Percentiles rank a stretch among this genome's conserved stretches.
phyloP scores from a whole-genome alignment of 2,329 filamentous ascomycete genomes.

The Sclerotiophoma versabilis region DNA sequence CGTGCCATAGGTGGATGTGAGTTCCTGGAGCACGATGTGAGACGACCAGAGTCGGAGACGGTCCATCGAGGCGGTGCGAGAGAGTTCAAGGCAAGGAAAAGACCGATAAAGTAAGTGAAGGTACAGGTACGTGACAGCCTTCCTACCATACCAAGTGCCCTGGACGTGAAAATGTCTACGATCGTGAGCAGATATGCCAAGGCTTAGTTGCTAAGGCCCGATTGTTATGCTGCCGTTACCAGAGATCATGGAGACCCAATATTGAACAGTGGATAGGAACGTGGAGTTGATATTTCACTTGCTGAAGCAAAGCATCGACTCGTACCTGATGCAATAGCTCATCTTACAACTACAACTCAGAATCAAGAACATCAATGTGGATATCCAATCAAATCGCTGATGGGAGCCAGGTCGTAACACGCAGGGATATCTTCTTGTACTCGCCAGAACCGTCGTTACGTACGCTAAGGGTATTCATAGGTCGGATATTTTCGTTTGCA shows the following conservation, averaged over 20 bases:
- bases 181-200: neutral
- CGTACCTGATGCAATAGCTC: slow-evolving; percentile 8
- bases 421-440: slow-evolving; percentile 34
- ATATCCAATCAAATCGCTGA: slow-evolving; percentile 26
- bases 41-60: too few relatives aligned
- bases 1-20: too few relatives aligned
- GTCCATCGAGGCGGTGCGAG: too few relatives aligned
- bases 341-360: slow-evolving; percentile 24
- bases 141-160: too few relatives aligned
- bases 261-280: neutral
- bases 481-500: slow-evolving; percentile 30
- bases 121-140: too few relatives aligned
- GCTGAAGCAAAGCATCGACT: slow-evolving; percentile 3
- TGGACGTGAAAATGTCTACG: too few relatives aligned
- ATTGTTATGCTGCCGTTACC: neutral
- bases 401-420: slow-evolving; percentile 32
- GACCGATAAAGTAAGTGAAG: too few relatives aligned
- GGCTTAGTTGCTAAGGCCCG: neutral
- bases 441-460: slow-evolving; percentile 27
- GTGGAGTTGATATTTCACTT: slow-evolving; percentile 3
- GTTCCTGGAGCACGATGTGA: too few relatives aligned
- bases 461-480: slow-evolving; percentile 27
- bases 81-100: too few relatives aligned
- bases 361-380: slow-evolving; percentile 22
- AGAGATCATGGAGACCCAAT: neutral